Evolutionary conservation across 352 stramenopile species (phyloP).

Genomic region (Thraustochytrium sp.): DNA sequence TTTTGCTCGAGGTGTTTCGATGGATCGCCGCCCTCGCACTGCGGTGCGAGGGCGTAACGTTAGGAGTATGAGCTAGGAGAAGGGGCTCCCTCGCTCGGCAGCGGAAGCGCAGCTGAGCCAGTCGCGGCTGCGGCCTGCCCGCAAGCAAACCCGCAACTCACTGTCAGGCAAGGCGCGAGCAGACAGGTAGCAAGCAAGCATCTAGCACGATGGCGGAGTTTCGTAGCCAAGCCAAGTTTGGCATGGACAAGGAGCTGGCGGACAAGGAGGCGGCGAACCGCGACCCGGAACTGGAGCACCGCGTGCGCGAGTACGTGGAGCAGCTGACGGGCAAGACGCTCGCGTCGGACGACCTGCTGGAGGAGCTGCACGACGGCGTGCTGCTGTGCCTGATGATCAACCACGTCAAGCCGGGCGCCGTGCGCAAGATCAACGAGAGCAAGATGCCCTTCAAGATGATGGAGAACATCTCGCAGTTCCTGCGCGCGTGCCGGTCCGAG

Average conservation of each 20-base stretch:
- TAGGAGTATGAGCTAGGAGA: too few species aligned
- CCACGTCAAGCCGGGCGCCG: slow-evolving; percentile 51
- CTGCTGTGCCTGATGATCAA: slow-evolving; percentile 49
- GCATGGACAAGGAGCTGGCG: slow-evolving; percentile 41
- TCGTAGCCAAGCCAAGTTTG: slow-evolving; percentile 18
- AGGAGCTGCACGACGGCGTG: slow-evolving; percentile 45
- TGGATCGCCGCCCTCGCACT: too few species aligned
- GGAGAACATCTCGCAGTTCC: slow-evolving; percentile 77
- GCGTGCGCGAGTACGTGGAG: slow-evolving; percentile 37
- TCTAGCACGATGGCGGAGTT: not conserved
- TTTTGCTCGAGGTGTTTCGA: too few species aligned
- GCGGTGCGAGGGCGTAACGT: too few species aligned
- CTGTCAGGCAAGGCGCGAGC: not conserved
- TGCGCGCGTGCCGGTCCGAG: slow-evolving; percentile 64
- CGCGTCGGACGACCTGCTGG: slow-evolving; percentile 33
- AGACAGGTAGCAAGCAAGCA: not conserved
- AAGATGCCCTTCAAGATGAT: slow-evolving; percentile 84
- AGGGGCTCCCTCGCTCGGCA: too few species aligned
- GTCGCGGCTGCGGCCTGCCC: too few species aligned
- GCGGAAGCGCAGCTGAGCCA: too few species aligned
- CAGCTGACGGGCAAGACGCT: slow-evolving; percentile 1
- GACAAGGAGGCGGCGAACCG: slow-evolving; percentile 42
- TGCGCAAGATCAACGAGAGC: slow-evolving; percentile 60
- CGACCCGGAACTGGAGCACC: slow-evolving; percentile 11
- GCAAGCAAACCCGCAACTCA: slow-evolving; percentile 30